phyloP scores from a whole-genome alignment of 306 rosid genomes.

The Dicorynia guianensis region DNA sequence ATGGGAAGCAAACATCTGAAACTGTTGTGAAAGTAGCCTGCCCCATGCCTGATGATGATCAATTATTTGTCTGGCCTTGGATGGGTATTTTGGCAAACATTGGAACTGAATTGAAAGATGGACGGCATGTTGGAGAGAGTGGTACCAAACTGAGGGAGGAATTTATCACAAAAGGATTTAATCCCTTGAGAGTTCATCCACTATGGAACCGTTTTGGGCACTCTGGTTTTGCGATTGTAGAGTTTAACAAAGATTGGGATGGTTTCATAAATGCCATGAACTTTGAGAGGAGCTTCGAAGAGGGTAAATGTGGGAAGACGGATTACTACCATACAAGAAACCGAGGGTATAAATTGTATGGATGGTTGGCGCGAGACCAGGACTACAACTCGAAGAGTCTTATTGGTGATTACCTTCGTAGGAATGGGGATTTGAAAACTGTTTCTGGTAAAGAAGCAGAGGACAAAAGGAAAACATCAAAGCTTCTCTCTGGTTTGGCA shows the following conservation, averaged over 20 bases:
- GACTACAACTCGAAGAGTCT: conserved; percentile 37
- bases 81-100: conserved; percentile 76
- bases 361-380: conserved; percentile 65
- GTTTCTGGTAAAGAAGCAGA: conserved; percentile 54
- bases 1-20: conserved; percentile 13
- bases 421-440: conserved; percentile 51
- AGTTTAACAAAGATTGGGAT: conserved; percentile 68
- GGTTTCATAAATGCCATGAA: conserved; percentile 74
- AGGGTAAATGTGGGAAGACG: conserved; percentile 56
- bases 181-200: conserved; percentile 70
- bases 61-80: conserved; percentile 73
- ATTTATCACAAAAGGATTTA: conserved; percentile 62
- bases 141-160: conserved; percentile 70
- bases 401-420: conserved; percentile 47
- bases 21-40: conserved; percentile 16
- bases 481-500: conserved; percentile 58
- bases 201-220: conserved; percentile 75
- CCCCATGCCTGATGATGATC: conserved; percentile 13
- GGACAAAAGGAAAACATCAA: conserved; percentile 45
- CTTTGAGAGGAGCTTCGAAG: conserved; percentile 69
- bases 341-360: conserved; percentile 57
- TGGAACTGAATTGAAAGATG: conserved; percentile 52
- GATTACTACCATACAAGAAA: conserved; percentile 43
- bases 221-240: conserved; percentile 71
- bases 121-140: conserved; percentile 66